These are phyloP conservation scores for Silene noctiflora DNA, from an alignment of 179 eudicot genomes.

Conservation along the genomic window DNA sequence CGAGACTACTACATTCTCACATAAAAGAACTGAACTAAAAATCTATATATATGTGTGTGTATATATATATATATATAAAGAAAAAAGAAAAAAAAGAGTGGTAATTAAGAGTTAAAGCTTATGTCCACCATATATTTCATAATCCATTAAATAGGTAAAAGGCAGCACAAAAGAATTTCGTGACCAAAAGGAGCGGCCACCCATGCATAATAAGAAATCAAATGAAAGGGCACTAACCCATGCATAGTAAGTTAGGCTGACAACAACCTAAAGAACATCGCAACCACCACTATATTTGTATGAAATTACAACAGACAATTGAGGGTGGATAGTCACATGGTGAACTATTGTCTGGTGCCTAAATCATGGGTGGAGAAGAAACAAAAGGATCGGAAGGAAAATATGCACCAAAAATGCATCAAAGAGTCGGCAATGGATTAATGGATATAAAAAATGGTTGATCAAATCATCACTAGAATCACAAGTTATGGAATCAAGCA, in stretches of 20 bases:
- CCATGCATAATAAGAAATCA: too few relatives aligned
- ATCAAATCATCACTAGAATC: constrained; percentile 9
- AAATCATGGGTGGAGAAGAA: constrained; percentile 13
- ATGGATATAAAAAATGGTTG: constrained; percentile 9
- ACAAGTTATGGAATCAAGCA: not conserved
- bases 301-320: not conserved
- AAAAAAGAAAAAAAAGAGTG: not conserved
- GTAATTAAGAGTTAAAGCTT: not conserved
- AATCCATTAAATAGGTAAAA: not conserved
- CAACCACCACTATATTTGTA: not conserved
- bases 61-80: too few relatives aligned
- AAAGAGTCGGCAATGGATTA: constrained; percentile 1
- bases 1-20: not conserved
- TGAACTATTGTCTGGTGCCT: not conserved
- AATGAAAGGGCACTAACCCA: not conserved
- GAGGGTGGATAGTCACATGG: constrained; percentile 5
- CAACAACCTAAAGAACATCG: not conserved
- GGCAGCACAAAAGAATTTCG: too few relatives aligned
- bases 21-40: not conserved
- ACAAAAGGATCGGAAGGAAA: not conserved
- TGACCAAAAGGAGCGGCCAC: too few relatives aligned
- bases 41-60: too few relatives aligned
- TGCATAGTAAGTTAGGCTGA: constrained; percentile 1
- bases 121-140: constrained; percentile 12
- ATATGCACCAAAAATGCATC: constrained; percentile 10